Base-by-base conservation (phyloP, 2,329 filamentous ascomycete genomes). In the Fusarium sp. region DNA sequence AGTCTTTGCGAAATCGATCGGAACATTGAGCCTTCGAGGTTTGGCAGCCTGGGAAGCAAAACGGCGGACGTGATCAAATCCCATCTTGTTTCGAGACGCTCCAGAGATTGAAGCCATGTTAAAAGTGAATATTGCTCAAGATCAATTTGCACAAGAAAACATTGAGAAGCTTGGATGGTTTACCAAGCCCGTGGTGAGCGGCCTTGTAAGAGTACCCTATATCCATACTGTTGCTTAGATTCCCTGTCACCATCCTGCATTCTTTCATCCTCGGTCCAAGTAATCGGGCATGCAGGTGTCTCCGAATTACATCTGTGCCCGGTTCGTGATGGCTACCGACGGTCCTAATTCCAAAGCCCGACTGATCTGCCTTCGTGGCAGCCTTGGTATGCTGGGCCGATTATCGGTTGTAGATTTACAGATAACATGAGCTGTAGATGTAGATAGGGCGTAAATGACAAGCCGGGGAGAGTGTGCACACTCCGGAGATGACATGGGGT, bases 1-100 rank as follows among this genome's bases (percentile, higher is more conserved):
- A 6, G 65, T 66, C 17, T 30, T 57, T 15, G 40, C 27, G 10
- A 63, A 66, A 30, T 66, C 30, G 14, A 63, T 57, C 1, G 65
- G 47, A 10, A 40, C 15, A 22, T 66, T 66, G 8, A 66, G 33
- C 8, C 47, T 30, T 20, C 33, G 65, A 4, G 43, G 43, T 25
- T 45, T 45, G 12, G 20, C 2, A 25, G 43, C 20, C 14, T 45
- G 20, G 4, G 43, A 45, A 10, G 43, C 43, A 45, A 45, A 45
- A 4, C 43, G 20, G 9, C 43, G 43, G 43, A 45, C 43, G 12
- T 45, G 43, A 15, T 25, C 14, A 45, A 45, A 45, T 6, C 43
- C 7, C 43, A 45, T 45, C 20, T 45, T 45, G 43, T 12, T 45
- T 15, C 43, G 43, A 25, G 20, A 45, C 20, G 4, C 20, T 22